phyloP scores from a whole-genome alignment of 2,329 filamentous ascomycete species.

The Ceratocystis cacaofunesta region DNA sequence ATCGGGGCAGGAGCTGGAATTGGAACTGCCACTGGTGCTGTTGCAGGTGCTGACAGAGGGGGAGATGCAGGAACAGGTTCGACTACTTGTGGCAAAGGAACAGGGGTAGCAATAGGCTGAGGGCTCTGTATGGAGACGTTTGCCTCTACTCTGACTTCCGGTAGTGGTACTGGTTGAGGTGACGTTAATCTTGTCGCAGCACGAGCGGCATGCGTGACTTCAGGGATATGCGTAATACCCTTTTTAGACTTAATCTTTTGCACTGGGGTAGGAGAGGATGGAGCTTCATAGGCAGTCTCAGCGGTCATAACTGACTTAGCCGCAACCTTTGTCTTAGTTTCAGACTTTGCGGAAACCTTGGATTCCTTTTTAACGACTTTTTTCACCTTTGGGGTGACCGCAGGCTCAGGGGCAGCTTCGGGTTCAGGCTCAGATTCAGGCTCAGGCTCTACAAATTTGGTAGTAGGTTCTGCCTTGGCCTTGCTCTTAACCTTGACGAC shows the following conservation, averaged over 20 bases:
- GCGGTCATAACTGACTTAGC: not conserved
- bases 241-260: not conserved
- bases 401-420: not conserved
- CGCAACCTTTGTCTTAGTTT: conserved; percentile 7
- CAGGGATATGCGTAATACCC: not conserved
- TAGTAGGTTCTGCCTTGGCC: conserved; percentile 17
- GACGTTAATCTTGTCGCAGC: not conserved
- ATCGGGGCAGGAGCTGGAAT: not conserved
- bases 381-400: conserved; percentile 3
- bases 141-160: not conserved
- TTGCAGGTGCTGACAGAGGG: not conserved
- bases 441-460: conserved; percentile 14
- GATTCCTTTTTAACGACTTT: conserved; percentile 7
- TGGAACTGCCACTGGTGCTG: not conserved
- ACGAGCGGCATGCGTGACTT: not conserved
- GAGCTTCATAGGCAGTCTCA: not conserved
- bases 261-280: not conserved
- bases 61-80: not conserved
- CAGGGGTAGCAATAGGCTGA: not conserved
- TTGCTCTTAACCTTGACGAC: conserved; percentile 17
- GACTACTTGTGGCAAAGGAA: not conserved
- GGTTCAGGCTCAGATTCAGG: not conserved
- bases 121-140: not conserved
- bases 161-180: not conserved
- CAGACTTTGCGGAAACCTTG: conserved; percentile 6